phyloP scores from a whole-genome alignment of 441 rosid species.

The Kokia cookei region DNA sequence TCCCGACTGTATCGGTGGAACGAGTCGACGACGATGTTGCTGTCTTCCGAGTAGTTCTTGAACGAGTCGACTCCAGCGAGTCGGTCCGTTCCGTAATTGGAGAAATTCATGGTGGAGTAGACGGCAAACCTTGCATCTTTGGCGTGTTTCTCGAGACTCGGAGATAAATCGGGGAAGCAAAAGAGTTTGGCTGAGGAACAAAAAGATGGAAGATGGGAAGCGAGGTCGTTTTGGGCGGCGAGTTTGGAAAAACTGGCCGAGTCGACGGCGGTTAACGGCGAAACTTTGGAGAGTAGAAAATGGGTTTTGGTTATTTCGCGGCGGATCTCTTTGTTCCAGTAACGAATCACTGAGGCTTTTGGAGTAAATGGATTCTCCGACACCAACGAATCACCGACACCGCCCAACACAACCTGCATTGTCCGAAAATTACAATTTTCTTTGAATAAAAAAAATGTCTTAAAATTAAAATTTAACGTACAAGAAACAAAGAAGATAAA shows the following conservation, averaged over 20 bases:
- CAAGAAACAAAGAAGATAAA: not conserved
- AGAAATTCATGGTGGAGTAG: slow-evolving; percentile 57
- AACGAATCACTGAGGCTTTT: slow-evolving; percentile 53
- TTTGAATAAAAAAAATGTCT: not conserved
- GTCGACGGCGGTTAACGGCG: slow-evolving; percentile 58
- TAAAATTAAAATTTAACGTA: not conserved
- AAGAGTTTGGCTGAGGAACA: slow-evolving; percentile 72
- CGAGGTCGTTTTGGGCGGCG: slow-evolving; percentile 50
- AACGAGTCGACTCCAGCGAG: slow-evolving; percentile 48
- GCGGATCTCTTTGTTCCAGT: slow-evolving; percentile 70
- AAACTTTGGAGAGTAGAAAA: slow-evolving; percentile 63
- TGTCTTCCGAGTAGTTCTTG: slow-evolving; percentile 47
- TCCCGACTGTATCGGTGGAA: slow-evolving; percentile 71
- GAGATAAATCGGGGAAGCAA: slow-evolving; percentile 58
- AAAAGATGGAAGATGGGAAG: slow-evolving; percentile 47
- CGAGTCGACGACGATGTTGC: slow-evolving; percentile 38
- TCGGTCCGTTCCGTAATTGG: slow-evolving; percentile 51
- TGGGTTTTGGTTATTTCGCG: slow-evolving; percentile 31
- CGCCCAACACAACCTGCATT: slow-evolving; percentile 54
- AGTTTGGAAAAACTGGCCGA: slow-evolving; percentile 58
- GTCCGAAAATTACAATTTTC: slow-evolving; percentile 2
- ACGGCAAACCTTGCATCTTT: slow-evolving; percentile 44
- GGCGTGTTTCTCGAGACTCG: slow-evolving; percentile 46
- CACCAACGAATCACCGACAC: slow-evolving; percentile 20
- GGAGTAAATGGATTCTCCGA: slow-evolving; percentile 70